Percentiles rank a stretch among this genome's conserved stretches.
Conservation (phyloP, 2,329 filamentous ascomycete genomes). For the Apiospora rasikravindrae region DNA sequence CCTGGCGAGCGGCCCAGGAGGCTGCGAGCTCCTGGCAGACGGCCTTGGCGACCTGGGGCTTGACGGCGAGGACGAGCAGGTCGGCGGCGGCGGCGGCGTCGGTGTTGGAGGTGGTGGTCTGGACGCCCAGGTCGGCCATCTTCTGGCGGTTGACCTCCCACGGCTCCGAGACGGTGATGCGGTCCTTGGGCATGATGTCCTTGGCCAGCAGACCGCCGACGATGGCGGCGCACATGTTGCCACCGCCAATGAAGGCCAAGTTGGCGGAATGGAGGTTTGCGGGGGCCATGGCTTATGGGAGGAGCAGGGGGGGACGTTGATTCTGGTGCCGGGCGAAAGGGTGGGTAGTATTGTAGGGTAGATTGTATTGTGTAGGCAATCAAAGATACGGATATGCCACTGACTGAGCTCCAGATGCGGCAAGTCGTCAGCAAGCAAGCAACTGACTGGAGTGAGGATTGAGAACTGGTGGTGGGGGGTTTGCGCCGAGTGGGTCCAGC, state of each 20-base stretch:
- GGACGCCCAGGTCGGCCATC: conserved; percentile 51
- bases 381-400: not conserved
- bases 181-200: conserved; percentile 45
- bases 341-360: not conserved
- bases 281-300: conserved; percentile 13
- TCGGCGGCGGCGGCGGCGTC: conserved; percentile 51
- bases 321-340: no score
- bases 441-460: not conserved
- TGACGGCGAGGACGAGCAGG: conserved; percentile 55
- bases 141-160: conserved; percentile 59
- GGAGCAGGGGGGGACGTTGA: no score
- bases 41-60: conserved; percentile 54
- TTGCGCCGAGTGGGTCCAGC: conserved; percentile 11
- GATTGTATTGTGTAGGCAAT: not conserved
- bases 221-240: conserved; percentile 59
- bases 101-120: conserved; percentile 51
- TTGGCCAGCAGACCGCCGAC: conserved; percentile 53
- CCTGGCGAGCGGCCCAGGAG: conserved; percentile 38
- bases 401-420: no score
- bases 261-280: not conserved
- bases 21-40: conserved; percentile 54
- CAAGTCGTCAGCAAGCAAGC: no score
- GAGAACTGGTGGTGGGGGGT: not conserved
- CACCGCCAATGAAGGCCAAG: conserved; percentile 45
- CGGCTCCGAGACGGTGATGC: conserved; percentile 55